Evolutionary conservation across 805 yeast species (phyloP), one percentile per base, ranked within the genome.

Genomic region (Ogataea sp.): DNA sequence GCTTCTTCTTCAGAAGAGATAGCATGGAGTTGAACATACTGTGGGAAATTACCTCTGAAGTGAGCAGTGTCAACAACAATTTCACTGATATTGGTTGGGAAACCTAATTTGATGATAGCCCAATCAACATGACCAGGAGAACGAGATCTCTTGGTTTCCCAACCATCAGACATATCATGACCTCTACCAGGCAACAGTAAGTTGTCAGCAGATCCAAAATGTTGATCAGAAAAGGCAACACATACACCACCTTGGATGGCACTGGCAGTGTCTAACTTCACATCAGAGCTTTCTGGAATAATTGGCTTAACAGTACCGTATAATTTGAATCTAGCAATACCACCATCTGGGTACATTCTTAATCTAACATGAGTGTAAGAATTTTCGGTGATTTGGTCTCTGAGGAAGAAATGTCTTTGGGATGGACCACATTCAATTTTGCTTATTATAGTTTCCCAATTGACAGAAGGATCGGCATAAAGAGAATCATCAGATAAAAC

Each of bases 261-360:
- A 39, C 79, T 74, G 1, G 97, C 97, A 46, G 81, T 70, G 57
- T 90, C 97, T 33, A 83, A 48, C 3, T 68, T 65, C 20, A 67
- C 59, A 25, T 60, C 43, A 18, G 51, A 44, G 47, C 73, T 78
- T 29, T 56, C 56, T 11, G 86, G 78, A 38, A 73, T 62, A 32
- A 80, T 71, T n/a, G 96, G 88, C 7, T 76, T 67, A 10, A 89
- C 96, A 30, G 71, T 66, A 17, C 97, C 98, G 57, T 83, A 90
- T 36, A 87, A 69, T 57, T 96, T 75, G 69, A 90, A 89, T 47
- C 98, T 74, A 9, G 97, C 96, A 62, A 90, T 89, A 21, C 98
- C 98, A 39, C 98, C 98, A 59, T 90, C 97, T 20, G 98, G 97
- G 62, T 83, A 90, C 96, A 87, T 88, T 65, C 79, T 80, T 56